Percentiles rank a stretch among this genome's conserved stretches.
These are phyloP conservation scores for Lichina pygmaea DNA, from an alignment of 495 filamentous ascomycete species.

Conservation along the genomic window DNA sequence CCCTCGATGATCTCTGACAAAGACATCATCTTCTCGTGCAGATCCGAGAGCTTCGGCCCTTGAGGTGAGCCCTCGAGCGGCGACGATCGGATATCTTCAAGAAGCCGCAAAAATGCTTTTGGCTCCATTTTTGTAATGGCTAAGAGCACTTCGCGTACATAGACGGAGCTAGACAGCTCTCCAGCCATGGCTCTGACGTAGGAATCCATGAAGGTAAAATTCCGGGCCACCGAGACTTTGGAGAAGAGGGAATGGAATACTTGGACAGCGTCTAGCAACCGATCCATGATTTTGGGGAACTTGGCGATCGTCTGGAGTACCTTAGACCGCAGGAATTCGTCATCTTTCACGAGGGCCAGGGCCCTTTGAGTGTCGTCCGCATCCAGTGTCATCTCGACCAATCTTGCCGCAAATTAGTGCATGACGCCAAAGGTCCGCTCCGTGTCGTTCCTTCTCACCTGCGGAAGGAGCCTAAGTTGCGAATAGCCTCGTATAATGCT, in stretches of 20 bases:
- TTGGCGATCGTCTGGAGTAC: constrained; percentile 8
- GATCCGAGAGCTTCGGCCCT: no score
- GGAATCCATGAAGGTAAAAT: constrained; percentile 20
- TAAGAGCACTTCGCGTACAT: constrained; percentile 25
- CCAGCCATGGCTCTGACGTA: constrained; percentile 29
- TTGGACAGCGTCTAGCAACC: constrained; percentile 18
- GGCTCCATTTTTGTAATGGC: constrained; percentile 24
- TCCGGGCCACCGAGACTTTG: constrained; percentile 14
- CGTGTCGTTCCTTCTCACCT: constrained; percentile 13
- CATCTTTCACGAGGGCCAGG: constrained; percentile 22
- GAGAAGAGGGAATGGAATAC: constrained; percentile 19
- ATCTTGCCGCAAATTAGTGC: constrained; percentile 7
- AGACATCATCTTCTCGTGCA: no score
- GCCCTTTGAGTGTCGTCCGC: constrained; percentile 15
- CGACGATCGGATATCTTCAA: constrained; percentile 3
- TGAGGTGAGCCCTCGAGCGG: not conserved
- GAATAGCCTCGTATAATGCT: constrained; percentile 45
- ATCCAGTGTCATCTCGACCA: constrained; percentile 20
- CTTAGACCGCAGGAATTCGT: constrained; percentile 15
- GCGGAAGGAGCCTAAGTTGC: constrained; percentile 59
- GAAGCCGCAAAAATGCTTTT: constrained; percentile 8
- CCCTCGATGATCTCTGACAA: no score
- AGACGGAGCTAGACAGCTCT: constrained; percentile 22
- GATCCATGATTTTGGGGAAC: constrained; percentile 12
- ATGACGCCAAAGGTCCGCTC: no score